Conservation (phyloP, 208 protist genomes). For the Leishmania guyanensis region DNA sequence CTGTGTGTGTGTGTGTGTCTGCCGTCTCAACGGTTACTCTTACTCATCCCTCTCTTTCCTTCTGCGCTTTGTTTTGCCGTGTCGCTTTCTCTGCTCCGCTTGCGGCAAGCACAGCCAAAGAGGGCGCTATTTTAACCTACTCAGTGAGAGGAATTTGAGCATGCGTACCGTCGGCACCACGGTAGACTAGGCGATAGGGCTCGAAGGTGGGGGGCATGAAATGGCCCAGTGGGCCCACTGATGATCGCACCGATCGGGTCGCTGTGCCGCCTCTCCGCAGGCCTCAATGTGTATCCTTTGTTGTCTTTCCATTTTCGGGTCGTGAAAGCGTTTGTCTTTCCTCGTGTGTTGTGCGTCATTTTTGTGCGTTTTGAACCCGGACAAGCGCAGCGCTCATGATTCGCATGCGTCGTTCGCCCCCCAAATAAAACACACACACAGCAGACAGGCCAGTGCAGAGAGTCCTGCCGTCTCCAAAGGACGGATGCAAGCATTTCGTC, state of each 20-base stretch:
- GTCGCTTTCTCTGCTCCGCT: neutral
- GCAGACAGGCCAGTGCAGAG: neutral
- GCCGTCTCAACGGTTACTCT: neutral
- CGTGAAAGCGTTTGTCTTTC: neutral
- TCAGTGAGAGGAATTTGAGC: neutral
- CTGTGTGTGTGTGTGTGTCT: neutral
- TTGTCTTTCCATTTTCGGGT: neutral
- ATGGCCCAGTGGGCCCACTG: neutral
- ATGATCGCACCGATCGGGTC: neutral
- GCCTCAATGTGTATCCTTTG: neutral
- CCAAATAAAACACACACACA: too few relatives aligned
- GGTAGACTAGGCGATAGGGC: neutral
- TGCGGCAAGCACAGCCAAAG: neutral
- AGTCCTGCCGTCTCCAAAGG: neutral
- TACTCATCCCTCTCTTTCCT: neutral
- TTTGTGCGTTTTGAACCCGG: neutral
- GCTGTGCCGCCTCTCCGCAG: neutral
- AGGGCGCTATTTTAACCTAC: neutral
- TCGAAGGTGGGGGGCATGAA: neutral
- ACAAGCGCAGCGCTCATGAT: neutral
- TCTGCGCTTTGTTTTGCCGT: neutral
- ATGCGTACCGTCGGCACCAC: neutral
- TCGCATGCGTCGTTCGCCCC: too few relatives aligned
- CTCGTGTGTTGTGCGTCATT: neutral
- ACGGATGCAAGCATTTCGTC: neutral